Percentiles rank a stretch among this genome's conserved stretches.
phyloP scores from a whole-genome alignment of 1,284 basidiomycete genomes.

The Fomitopsis betulina region DNA sequence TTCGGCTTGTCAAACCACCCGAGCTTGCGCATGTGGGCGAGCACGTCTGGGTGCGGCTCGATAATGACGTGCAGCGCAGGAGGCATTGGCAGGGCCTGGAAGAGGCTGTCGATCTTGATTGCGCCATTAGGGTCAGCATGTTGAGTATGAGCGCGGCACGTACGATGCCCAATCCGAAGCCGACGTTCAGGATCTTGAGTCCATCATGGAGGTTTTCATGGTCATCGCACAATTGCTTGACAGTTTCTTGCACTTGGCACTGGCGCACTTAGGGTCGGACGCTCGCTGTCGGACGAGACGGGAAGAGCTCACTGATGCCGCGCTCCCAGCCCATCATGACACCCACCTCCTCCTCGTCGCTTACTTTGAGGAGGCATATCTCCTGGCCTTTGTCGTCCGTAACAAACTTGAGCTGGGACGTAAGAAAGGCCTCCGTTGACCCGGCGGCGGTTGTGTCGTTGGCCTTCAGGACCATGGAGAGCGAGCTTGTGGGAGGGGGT shows the following conservation, averaged over 20 bases:
- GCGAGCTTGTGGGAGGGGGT: slow-evolving; percentile 31
- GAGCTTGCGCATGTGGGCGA: slow-evolving; percentile 66
- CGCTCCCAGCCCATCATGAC: slow-evolving; percentile 98
- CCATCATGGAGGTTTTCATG: slow-evolving; percentile 45
- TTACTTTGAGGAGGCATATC: slow-evolving; percentile 71
- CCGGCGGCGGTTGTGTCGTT: slow-evolving; percentile 67
- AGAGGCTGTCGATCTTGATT: slow-evolving; percentile 74
- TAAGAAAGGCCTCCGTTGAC: slow-evolving; percentile 74
- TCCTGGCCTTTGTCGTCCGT: slow-evolving; percentile 77
- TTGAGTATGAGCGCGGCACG: slow-evolving; percentile 22
- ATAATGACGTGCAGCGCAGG: slow-evolving; percentile 86
- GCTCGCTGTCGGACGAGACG: not conserved
- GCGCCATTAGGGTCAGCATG: slow-evolving; percentile 1
- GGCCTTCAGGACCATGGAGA: slow-evolving; percentile 48
- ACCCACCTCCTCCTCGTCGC: slow-evolving; percentile 67
- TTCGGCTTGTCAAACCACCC: slow-evolving; percentile 78
- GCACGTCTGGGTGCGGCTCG: slow-evolving; percentile 92
- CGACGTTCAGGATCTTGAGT: slow-evolving; percentile 83
- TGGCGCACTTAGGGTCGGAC: slow-evolving; percentile 20
- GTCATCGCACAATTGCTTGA: slow-evolving; percentile 47
- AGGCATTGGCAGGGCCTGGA: slow-evolving; percentile 61
- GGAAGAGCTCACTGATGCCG: slow-evolving; percentile 57
- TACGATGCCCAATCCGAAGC: slow-evolving; percentile 94
- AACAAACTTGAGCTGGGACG: slow-evolving; percentile 67
- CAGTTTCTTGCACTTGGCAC: slow-evolving; percentile 63